These are phyloP conservation scores for Cynanchum wilfordii DNA, from an alignment of 257 asterid species.

Conservation along the genomic window DNA sequence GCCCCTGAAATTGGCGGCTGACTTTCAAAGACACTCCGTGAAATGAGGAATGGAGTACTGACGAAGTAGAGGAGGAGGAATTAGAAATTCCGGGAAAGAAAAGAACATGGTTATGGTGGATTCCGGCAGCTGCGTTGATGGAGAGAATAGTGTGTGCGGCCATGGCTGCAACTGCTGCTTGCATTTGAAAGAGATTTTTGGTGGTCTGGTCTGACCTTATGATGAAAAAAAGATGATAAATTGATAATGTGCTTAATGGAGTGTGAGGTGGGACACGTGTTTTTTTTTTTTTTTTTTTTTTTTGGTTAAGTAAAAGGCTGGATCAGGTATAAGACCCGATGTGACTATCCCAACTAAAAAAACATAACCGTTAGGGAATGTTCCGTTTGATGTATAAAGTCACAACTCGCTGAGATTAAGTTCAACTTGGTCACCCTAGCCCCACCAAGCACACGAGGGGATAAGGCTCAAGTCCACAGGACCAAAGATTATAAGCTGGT, in stretches of 20 bases:
- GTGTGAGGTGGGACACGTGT: constrained; percentile 7
- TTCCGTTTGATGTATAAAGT: too few relatives aligned
- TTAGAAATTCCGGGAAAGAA: constrained; percentile 30
- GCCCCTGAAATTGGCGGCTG: constrained; percentile 39
- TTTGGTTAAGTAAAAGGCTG: too few relatives aligned
- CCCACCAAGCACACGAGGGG: too few relatives aligned
- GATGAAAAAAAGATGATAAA: constrained; percentile 9
- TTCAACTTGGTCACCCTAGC: too few relatives aligned
- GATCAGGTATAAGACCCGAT: too few relatives aligned
- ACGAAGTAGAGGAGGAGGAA: constrained; percentile 23
- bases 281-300: not conserved
- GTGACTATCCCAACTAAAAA: too few relatives aligned
- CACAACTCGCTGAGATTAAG: too few relatives aligned
- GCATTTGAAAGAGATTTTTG: constrained; percentile 15
- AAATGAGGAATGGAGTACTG: constrained; percentile 45
- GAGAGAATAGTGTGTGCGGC: constrained; percentile 58
- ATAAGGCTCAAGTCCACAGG: too few relatives aligned
- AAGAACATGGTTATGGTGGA: constrained; percentile 23
- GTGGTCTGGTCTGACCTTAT: not conserved
- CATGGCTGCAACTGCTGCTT: constrained; percentile 62
- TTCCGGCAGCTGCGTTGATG: constrained; percentile 27
- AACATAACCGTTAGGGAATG: too few relatives aligned
- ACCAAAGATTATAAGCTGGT: too few relatives aligned
- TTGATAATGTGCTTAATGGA: constrained; percentile 16
- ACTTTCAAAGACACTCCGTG: constrained; percentile 59